Conservation (phyloP, 2,329 filamentous ascomycete genomes). For the Colletotrichum theobromicola region DNA sequence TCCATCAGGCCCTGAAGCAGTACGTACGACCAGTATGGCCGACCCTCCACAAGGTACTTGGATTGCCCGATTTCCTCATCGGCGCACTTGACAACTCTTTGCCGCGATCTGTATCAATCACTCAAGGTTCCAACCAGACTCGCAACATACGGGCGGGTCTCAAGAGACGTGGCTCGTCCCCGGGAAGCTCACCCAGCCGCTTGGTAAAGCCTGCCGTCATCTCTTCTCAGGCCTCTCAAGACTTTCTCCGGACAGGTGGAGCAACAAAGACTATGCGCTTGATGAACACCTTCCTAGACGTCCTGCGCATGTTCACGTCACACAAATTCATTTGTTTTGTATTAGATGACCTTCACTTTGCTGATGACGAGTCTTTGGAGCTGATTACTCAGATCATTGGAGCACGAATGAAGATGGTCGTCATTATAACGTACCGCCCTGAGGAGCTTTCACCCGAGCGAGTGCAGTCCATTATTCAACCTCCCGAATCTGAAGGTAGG, state of each 20-base stretch:
- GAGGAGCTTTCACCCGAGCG: constrained; percentile 66
- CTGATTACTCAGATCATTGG: constrained; percentile 81
- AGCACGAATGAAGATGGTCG: constrained; percentile 79
- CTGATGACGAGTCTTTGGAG: constrained; percentile 86
- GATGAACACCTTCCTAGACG: constrained; percentile 87
- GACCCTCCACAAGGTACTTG: constrained; percentile 64
- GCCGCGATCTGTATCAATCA: constrained; percentile 40
- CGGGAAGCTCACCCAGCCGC: constrained; percentile 46
- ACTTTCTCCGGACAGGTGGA: constrained; percentile 63
- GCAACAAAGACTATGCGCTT: constrained; percentile 73
- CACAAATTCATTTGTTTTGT: constrained; percentile 90
- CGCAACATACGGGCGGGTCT: constrained; percentile 35
- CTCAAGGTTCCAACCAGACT: constrained; percentile 35
- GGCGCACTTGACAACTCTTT: constrained; percentile 49
- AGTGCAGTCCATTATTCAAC: constrained; percentile 59
- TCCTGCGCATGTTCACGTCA: constrained; percentile 79
- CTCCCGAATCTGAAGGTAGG: constrained; percentile 58
- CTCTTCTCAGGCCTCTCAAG: constrained; percentile 59
- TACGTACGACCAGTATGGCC: constrained; percentile 70
- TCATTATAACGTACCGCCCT: constrained; percentile 78
- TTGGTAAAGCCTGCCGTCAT: constrained; percentile 37
- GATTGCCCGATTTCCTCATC: constrained; percentile 73
- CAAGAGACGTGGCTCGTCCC: constrained; percentile 55
- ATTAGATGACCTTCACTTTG: constrained; percentile 89
- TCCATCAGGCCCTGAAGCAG: constrained; percentile 66